Percentiles rank a stretch among this genome's conserved stretches.
These are phyloP conservation scores for Vigna radiata DNA, from an alignment of 306 rosid species.

Conservation along the genomic window DNA sequence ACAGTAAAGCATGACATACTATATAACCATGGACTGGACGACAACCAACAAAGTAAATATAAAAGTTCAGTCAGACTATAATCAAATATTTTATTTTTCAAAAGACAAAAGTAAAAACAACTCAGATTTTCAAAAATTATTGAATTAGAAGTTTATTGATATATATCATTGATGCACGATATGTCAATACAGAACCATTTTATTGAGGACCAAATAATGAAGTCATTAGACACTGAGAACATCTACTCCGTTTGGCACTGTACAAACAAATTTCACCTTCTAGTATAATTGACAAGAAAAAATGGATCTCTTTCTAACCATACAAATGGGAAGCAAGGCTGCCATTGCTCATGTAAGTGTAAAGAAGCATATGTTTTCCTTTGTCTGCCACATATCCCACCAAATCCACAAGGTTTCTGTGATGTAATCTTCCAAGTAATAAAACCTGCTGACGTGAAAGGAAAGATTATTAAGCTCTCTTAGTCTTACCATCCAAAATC, in stretches of 20 bases:
- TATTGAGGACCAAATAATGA: conserved; percentile 28
- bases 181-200: conserved; percentile 19
- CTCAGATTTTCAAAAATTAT: neutral
- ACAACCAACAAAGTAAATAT: conserved; percentile 25
- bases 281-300: conserved; percentile 26
- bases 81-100: neutral
- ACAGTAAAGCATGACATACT: conserved; percentile 1
- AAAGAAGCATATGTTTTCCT: conserved; percentile 87
- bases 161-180: conserved; percentile 6
- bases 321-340: conserved; percentile 89
- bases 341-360: conserved; percentile 84
- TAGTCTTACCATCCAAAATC: conserved; percentile 21
- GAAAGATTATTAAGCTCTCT: neutral
- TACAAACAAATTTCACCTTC: neutral
- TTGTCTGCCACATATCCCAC: conserved; percentile 88
- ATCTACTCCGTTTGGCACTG: neutral
- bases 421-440: conserved; percentile 92
- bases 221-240: conserved; percentile 1
- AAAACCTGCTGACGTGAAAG: conserved; percentile 62
- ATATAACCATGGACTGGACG: neutral
- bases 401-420: conserved; percentile 83
- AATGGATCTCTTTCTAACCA: conserved; percentile 61
- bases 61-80: neutral
- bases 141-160: conserved; percentile 16
- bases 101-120: conserved; percentile 3